Base-by-base conservation (phyloP, 225 moss, liverwort and hornwort species). In the Sphagnum tenellum region DNA sequence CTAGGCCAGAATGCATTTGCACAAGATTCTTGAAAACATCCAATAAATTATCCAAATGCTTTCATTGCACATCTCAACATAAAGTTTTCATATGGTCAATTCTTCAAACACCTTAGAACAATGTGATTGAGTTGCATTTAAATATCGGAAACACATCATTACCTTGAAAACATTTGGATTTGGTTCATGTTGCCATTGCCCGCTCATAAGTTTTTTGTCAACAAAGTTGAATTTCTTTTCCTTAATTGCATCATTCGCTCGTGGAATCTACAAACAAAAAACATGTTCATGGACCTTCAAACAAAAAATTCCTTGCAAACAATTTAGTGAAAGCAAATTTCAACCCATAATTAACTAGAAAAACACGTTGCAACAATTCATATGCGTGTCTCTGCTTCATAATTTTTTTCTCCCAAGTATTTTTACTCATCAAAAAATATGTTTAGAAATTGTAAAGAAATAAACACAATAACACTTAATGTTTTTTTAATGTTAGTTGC, bases 201-300 rank as follows among this genome's bases (percentile, higher is more conserved):
- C 94, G 67, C 79, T 90, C 94, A 91, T 89, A 60, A 94, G 78
- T 72, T 89, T 87, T 67, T 66, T 81, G 50, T 94, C 94, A 73
- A 90, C 90, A 74, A 94, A 94, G 72, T 94, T 94, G 59, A 94
- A 94, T 13, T 90, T 90, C 71, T 83, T 90, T 65, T 94, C 94
- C 73, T 83, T 78, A 71, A 85, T 74, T 46, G 77, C 85, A 59
- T 89, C 88, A 63, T 80, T 82, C 73, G 91, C 78, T 69, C 79
- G 81, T 50, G 72, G 63, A 47, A 63, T 56, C 89, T 90, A 75
- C 60, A 75, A 57, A 49, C 55, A 63, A 46, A 10, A 0, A 46
- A 67, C 29, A 9, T 29, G 1, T 29, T 29, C 29, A 29, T 29
- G 29, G 29, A 29, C 29, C 29, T 29, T 29, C 29, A 29, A 29